Conservation (phyloP, 2,329 filamentous ascomycete genomes). For the Aspergillus quadrilineatus region DNA sequence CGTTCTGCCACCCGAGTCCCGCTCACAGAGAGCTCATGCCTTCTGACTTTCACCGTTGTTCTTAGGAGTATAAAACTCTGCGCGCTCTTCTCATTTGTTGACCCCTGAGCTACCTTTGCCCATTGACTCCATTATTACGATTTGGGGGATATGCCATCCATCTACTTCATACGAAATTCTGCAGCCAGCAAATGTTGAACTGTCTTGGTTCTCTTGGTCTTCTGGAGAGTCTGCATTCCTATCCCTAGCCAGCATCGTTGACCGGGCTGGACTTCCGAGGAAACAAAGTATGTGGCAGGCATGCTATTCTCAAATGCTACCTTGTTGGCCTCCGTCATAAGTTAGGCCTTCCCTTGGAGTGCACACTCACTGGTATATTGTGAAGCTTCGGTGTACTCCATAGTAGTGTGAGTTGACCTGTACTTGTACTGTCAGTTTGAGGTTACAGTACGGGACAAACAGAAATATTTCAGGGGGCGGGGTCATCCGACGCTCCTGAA, state of each 20-base stretch:
- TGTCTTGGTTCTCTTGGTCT: not conserved
- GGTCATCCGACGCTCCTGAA: slow-evolving; percentile 14
- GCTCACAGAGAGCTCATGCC: not conserved
- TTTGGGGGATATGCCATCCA: not conserved
- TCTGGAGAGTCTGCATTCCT: slow-evolving; percentile 17
- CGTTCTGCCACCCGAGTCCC: not conserved
- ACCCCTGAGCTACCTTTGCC: not conserved
- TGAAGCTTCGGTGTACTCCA: not conserved
- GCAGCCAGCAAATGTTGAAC: slow-evolving; percentile 1
- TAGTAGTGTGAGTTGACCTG: no score
- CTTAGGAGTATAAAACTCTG: not conserved
- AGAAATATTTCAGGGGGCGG: slow-evolving; percentile 20
- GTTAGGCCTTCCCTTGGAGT: not conserved
- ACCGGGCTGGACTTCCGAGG: not conserved
- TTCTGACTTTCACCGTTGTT: not conserved
- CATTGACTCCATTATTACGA: not conserved
- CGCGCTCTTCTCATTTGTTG: slow-evolving; percentile 1
- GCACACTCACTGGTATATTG: not conserved
- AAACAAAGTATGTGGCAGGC: not conserved
- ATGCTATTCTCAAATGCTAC: not conserved
- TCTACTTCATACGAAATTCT: not conserved
- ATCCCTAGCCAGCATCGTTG: slow-evolving; percentile 23
- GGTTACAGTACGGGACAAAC: not conserved
- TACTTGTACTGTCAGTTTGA: no score
- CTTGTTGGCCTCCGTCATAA: not conserved